These are phyloP conservation scores for Apiospora kogelbergensis DNA, from an alignment of 2,329 filamentous ascomycete genomes.

Conservation along the genomic window DNA sequence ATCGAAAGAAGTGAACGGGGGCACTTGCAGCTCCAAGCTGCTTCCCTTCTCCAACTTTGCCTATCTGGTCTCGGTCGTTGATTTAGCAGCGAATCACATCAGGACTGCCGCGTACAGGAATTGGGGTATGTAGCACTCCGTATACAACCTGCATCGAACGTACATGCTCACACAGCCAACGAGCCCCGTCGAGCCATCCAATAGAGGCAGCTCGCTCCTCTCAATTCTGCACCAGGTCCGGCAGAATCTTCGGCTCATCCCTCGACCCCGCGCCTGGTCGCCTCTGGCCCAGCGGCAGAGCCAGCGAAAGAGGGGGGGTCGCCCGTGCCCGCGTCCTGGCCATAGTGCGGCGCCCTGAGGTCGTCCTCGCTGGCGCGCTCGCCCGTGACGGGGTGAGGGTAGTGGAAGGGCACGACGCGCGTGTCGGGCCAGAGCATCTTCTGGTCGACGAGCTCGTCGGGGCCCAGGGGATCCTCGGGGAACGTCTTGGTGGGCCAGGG, in stretches of 20 bases:
- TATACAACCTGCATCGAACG: background rate
- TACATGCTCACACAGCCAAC: background rate
- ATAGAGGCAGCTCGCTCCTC: background rate
- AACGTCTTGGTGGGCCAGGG: slow-evolving; percentile 48
- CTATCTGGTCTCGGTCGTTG: background rate
- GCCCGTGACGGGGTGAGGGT: slow-evolving; percentile 50
- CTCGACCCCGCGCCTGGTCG: slow-evolving; percentile 31
- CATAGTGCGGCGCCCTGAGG: slow-evolving; percentile 46
- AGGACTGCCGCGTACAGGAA: background rate
- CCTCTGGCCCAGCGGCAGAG: slow-evolving; percentile 35
- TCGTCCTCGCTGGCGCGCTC: slow-evolving; percentile 44
- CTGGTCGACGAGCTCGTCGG: slow-evolving; percentile 53
- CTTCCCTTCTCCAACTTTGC: background rate
- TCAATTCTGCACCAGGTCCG: slow-evolving; percentile 21
- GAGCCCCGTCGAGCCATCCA: background rate
- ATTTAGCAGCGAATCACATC: background rate
- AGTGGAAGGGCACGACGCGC: slow-evolving; percentile 54
- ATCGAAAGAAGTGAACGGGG: background rate
- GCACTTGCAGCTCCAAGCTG: background rate
- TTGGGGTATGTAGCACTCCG: background rate
- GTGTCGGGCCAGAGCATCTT: slow-evolving; percentile 58
- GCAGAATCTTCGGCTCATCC: slow-evolving; percentile 37
- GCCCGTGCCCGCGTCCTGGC: slow-evolving; percentile 38
- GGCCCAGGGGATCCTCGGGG: slow-evolving; percentile 50
- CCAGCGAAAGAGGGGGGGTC: slow-evolving; percentile 41